Conservation (phyloP, 2,329 filamentous ascomycete species). For the Hymenoscyphus scutula region DNA sequence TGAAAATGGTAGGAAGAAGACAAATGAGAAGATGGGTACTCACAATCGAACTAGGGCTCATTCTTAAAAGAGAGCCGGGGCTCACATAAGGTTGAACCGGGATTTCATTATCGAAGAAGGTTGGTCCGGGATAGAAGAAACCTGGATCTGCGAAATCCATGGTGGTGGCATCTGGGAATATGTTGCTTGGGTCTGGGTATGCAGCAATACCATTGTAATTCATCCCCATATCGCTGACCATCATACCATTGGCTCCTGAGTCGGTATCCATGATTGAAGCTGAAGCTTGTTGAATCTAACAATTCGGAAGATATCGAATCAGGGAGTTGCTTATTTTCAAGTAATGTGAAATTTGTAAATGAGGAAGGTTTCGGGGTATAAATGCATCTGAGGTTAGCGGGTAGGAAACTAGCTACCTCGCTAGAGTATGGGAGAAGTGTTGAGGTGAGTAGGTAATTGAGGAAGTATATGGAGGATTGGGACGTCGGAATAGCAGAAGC, state of each 20-base stretch:
- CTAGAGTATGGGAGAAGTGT: background rate
- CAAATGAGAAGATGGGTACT: too few species aligned
- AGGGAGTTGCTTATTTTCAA: background rate
- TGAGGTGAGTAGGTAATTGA: background rate
- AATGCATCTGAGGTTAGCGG: background rate
- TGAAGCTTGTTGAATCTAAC: too few species aligned
- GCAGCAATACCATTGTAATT: too few species aligned
- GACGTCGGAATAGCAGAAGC: background rate
- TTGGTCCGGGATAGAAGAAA: too few species aligned
- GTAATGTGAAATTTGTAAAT: background rate
- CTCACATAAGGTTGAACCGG: too few species aligned
- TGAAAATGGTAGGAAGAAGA: too few species aligned
- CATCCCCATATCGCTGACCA: background rate
- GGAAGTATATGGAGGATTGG: background rate
- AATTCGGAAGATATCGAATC: background rate
- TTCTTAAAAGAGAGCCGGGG: too few species aligned
- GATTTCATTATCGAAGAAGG: too few species aligned
- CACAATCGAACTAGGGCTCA: too few species aligned
- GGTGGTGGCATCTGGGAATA: too few species aligned
- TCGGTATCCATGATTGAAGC: background rate
- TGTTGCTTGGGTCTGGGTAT: too few species aligned
- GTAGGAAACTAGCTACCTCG: constrained; percentile 4
- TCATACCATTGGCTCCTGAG: background rate
- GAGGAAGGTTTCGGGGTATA: background rate
- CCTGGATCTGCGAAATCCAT: too few species aligned